phyloP scores from a whole-genome alignment of 768 basidiomycete genomes.

The Tremella fuciformis region DNA sequence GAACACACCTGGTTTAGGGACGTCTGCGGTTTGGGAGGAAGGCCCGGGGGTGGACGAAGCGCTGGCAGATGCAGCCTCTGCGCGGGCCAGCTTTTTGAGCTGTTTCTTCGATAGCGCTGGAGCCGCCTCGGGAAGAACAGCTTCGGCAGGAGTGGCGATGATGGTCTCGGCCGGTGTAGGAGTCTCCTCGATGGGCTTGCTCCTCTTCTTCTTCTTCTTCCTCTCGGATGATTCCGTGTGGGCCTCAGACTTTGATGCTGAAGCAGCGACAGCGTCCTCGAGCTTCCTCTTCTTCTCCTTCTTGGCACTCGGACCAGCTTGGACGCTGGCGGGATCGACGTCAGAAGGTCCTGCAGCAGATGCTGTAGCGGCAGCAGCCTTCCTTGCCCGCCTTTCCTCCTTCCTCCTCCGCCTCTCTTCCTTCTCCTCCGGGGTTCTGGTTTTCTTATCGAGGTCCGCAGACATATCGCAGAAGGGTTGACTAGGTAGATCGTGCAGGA shows the following conservation, averaged over 20 bases:
- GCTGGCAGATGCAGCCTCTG: constrained; percentile 11
- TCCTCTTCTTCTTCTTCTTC: constrained; percentile 35
- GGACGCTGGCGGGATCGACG: constrained; percentile 30
- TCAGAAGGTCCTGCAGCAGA: constrained; percentile 1
- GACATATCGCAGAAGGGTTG: no score
- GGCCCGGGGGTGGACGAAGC: constrained; percentile 17
- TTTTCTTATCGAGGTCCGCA: no score
- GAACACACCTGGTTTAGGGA: constrained; percentile 46
- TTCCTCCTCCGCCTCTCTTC: constrained; percentile 18
- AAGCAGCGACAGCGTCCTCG: constrained; percentile 13
- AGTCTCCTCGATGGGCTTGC: constrained; percentile 4
- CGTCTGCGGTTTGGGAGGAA: constrained; percentile 33
- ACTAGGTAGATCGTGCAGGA: no score
- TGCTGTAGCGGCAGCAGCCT: constrained; percentile 16
- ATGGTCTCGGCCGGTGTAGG: constrained; percentile 16
- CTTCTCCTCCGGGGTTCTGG: constrained; percentile 7
- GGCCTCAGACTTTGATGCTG: constrained; percentile 8
- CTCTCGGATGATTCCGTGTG: constrained; percentile 16
- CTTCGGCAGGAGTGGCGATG: constrained; percentile 1
- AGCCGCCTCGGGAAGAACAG: constrained; percentile 4
- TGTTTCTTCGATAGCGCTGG: constrained; percentile 26
- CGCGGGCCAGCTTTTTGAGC: constrained; percentile 38
- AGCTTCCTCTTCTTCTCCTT: constrained; percentile 40
- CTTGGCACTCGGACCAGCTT: constrained; percentile 52
- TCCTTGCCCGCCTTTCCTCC: constrained; percentile 18